phyloP scores from a whole-genome alignment of 2,329 filamentous ascomycete genomes.

The Kalaharituber pfeilii region DNA sequence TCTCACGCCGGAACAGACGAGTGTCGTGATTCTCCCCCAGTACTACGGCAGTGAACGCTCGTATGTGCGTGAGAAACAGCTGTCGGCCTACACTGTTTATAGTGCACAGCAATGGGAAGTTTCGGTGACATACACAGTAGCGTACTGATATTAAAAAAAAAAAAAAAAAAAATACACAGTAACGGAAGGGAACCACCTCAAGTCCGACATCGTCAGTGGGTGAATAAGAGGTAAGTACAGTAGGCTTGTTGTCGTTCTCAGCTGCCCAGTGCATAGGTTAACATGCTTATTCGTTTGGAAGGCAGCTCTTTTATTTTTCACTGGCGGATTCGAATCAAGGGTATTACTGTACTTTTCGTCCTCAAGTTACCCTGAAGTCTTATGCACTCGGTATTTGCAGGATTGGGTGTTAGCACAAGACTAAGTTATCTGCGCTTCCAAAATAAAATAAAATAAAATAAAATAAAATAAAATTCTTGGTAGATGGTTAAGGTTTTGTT shows the following conservation, averaged over 20 bases:
- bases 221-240: neutral
- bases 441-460: neutral
- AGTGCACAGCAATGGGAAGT: constrained; percentile 2
- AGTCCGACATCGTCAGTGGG: constrained; percentile 6
- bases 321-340: neutral
- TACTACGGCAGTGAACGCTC: constrained; percentile 9
- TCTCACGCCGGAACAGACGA: constrained; percentile 3
- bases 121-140: constrained; percentile 3
- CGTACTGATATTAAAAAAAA: too few relatives aligned
- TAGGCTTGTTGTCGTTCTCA: neutral
- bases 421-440: neutral
- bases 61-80: constrained; percentile 6
- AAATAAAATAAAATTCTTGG: neutral
- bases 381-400: neutral
- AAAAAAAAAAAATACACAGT: too few relatives aligned
- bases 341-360: neutral
- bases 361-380: neutral
- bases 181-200: constrained; percentile 5
- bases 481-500: neutral
- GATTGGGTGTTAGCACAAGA: neutral
- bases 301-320: neutral
- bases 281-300: neutral
- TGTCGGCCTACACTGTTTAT: neutral
- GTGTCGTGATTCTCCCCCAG: constrained; percentile 3
- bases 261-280: neutral